Evolutionary conservation across 768 basidiomycete species (phyloP).

Genomic region (Lactarius tabidus): DNA sequence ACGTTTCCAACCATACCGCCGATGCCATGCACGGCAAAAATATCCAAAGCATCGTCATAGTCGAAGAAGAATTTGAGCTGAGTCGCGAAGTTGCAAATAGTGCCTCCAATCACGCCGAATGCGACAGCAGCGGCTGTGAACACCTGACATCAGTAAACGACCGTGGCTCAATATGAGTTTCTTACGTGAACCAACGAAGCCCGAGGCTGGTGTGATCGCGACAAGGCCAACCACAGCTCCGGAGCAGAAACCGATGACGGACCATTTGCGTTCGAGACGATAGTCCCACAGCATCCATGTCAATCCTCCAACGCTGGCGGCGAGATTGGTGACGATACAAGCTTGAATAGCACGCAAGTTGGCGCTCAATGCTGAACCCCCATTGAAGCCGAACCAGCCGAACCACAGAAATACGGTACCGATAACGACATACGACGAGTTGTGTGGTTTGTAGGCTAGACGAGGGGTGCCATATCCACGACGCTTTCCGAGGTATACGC

Average conservation of each 20-base stretch:
- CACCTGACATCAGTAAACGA: constrained; percentile 11
- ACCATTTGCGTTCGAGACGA: constrained; percentile 91
- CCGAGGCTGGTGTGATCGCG: constrained; percentile 83
- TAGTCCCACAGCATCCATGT: constrained; percentile 97
- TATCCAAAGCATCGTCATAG: constrained; percentile 82
- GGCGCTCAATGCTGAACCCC: constrained; percentile 84
- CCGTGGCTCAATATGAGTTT: constrained; percentile 14
- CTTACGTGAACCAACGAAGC: constrained; percentile 74
- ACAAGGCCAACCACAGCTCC: constrained; percentile 90
- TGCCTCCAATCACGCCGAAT: constrained; percentile 82
- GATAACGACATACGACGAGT: constrained; percentile 88
- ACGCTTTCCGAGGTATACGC: constrained; percentile 86
- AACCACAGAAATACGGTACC: constrained; percentile 95
- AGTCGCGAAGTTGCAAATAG: constrained; percentile 91
- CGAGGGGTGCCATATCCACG: constrained; percentile 88
- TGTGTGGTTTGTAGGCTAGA: constrained; percentile 91
- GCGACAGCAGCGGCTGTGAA: constrained; percentile 68
- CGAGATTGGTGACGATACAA: constrained; percentile 90
- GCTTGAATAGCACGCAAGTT: constrained; percentile 86
- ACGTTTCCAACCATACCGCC: constrained; percentile 77
- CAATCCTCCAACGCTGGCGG: constrained; percentile 81
- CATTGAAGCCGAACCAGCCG: constrained; percentile 95
- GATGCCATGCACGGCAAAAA: constrained; percentile 81
- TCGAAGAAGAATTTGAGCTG: constrained; percentile 80
- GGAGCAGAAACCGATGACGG: constrained; percentile 91